These are phyloP conservation scores for Colletotrichum filicis DNA, from an alignment of 2,329 filamentous ascomycete species.

Conservation along the genomic window DNA sequence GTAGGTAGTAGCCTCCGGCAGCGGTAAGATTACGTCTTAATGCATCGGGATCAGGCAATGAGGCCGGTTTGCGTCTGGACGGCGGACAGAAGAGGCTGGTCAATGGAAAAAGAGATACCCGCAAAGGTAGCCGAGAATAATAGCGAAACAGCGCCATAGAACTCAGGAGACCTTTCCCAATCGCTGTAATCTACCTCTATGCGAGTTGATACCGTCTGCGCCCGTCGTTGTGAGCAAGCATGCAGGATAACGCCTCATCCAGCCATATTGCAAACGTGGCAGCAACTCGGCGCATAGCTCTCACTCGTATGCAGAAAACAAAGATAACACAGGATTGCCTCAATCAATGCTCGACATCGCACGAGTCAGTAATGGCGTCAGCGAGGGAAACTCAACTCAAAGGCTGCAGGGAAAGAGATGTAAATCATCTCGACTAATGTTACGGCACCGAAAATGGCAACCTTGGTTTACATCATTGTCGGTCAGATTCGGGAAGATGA, in stretches of 20 bases:
- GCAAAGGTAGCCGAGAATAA: slow-evolving; percentile 33
- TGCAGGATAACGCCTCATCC: not conserved
- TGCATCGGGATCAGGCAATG: slow-evolving; percentile 26
- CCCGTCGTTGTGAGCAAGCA: not conserved
- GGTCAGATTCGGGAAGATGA: not conserved
- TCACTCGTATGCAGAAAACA: not conserved
- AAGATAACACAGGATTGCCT: slow-evolving; percentile 9
- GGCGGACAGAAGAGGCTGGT: not conserved
- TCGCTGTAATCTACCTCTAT: not conserved
- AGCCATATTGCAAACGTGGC: not conserved
- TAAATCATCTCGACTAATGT: not conserved
- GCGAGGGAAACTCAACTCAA: not conserved
- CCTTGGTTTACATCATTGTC: slow-evolving; percentile 5
- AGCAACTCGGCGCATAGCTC: not conserved
- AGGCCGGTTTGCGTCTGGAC: not conserved
- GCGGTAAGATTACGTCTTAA: slow-evolving; percentile 35
- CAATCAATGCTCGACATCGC: slow-evolving; percentile 24
- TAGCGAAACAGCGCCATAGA: slow-evolving; percentile 16
- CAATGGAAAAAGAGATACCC: not conserved
- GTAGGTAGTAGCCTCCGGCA: not conserved
- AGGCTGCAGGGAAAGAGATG: not conserved
- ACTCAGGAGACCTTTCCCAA: not conserved
- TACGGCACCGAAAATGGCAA: not conserved
- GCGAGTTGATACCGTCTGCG: slow-evolving; percentile 6
- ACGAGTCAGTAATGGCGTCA: slow-evolving; percentile 26